Evolutionary conservation across 768 basidiomycete species (phyloP), one percentile per base, ranked within the genome.

Genomic region (Crassisporium funariophilum): DNA sequence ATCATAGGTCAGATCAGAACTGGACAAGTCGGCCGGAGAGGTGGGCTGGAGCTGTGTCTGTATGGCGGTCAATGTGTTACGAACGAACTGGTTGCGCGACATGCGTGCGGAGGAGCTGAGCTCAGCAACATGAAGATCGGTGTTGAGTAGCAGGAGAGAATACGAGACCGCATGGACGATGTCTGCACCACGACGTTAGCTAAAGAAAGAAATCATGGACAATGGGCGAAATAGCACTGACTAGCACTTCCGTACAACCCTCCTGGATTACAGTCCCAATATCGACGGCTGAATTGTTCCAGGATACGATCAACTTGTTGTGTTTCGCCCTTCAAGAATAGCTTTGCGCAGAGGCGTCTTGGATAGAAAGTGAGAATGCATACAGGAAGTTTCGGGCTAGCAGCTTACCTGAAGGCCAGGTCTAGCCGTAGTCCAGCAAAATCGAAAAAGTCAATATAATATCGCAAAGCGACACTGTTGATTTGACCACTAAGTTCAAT

Each of bases 251-350:
- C 91, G 61, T 87, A 95, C n/a, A 90, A 56, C 17, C 80, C 79
- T 1, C 71, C 70, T 0, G 90, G 87, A 62, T 98, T 98, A 63
- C 91, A 93, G 35, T 93, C 85, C 82, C 85, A 97, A 65, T 92
- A 99, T 7, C 92, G 82, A 31, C 82, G 74, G 58, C 91, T 91
- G 58, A 99, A 98, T 52, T 84, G 86, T 50, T 92, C 93, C 4
- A 99, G 76, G 51, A 99, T 98, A 34, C 97, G 85, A 65, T 98
- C 97, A 34, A 99, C 88, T 69, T 98, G 95, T 61, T 99, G 97
- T 0, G 95, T 95, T 66, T 99, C 97, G 1, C 85, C 97, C 66
- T 93, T 95, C 49, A 99, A 78, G 64, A 81, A 98, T 2, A 99
- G 77, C 64, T 95, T 97, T 10, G 85, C 84, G 62, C 95, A 98